phyloP scores from a whole-genome alignment of 345 rosid genomes.

The Pugionium dolabratum region DNA sequence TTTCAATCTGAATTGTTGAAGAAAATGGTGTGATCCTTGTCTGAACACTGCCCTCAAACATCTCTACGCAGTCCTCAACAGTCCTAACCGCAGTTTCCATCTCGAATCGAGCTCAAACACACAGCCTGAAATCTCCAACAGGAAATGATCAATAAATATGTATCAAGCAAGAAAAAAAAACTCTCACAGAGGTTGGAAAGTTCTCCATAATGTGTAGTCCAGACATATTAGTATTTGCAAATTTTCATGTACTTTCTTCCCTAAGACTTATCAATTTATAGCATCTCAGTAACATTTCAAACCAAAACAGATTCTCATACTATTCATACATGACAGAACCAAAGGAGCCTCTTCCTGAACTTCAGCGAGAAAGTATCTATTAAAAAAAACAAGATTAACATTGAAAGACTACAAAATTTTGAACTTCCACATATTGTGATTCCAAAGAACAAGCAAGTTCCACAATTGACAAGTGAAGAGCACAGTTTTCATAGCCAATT shows the following conservation, averaged over 20 bases:
- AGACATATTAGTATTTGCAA: not conserved
- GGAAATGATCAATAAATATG: not conserved
- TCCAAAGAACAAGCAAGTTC: slow-evolving; percentile 9
- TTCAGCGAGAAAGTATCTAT: slow-evolving; percentile 10
- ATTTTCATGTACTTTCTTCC: not conserved
- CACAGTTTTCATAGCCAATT: not conserved
- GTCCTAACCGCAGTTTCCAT: slow-evolving; percentile 88
- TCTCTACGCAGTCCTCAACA: slow-evolving; percentile 59
- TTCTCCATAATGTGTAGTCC: not conserved
- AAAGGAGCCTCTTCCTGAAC: not conserved
- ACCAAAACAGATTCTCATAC: slow-evolving; percentile 7
- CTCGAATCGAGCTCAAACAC: slow-evolving; percentile 65
- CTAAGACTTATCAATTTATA: not conserved
- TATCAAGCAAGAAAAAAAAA: not conserved
- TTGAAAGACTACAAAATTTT: slow-evolving; percentile 15
- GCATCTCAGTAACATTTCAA: not conserved
- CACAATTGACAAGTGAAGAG: not conserved
- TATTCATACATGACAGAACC: not conserved
- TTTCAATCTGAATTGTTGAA: slow-evolving; percentile 51
- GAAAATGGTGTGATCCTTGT: slow-evolving; percentile 46
- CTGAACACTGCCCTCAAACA: slow-evolving; percentile 48
- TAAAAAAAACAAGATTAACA: not conserved
- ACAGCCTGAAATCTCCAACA: slow-evolving; percentile 51
- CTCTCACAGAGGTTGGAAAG: not conserved
- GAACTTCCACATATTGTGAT: not conserved